Base-by-base conservation (phyloP, 1,139 yeast genomes). In the Kurtzmaniella quercitrusa region DNA sequence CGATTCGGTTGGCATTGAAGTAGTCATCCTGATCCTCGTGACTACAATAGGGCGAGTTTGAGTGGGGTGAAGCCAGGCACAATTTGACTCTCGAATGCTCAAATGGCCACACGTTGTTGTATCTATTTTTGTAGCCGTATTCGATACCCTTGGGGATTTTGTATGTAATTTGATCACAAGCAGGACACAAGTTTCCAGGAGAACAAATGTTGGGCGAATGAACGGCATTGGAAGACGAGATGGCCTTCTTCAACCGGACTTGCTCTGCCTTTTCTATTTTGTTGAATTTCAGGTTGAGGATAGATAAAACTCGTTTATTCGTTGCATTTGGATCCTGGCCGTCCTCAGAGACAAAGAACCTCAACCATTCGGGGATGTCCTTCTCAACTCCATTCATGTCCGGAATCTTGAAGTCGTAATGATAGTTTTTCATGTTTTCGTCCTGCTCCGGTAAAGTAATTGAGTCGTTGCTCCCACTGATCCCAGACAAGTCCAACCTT, bases 71-170 rank as follows among this genome's bases (percentile, higher is more conserved):
- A 0, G 56, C 48, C 19, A 55, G 52, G 27, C 48, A 52, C 19
- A 72, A 48, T 46, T 63, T 66, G 6, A 72, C 77, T 40, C 77
- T 51, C 2, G 75, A 67, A 51, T 73, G 77, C 50, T 73, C 77
- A 51, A 68, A 73, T 1, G 76, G 71, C 67, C 75, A 72, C 17
- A 73, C 66, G 49, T 73, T 73, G 39, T 68, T 70, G 54, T 71
- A 73, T 25, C 78, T 52, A 49, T 73, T 73, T 46, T 72, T 72
- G 51, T 59, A 67, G 10, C 77, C 77, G 48, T 61, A 68, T 46
- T 72, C 77, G 37, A 72, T 63, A 1, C 77, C 77, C 44, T 81
- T 78, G 1, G 86, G 82, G 24, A 82, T 68, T 31, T 72, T 62
- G 50, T 77, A 79, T 43, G 62, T 51, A 40, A 66, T 71, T 2